Evolutionary conservation across 1,284 basidiomycete species (phyloP).

Genomic region (Sphagnurus paluster): DNA sequence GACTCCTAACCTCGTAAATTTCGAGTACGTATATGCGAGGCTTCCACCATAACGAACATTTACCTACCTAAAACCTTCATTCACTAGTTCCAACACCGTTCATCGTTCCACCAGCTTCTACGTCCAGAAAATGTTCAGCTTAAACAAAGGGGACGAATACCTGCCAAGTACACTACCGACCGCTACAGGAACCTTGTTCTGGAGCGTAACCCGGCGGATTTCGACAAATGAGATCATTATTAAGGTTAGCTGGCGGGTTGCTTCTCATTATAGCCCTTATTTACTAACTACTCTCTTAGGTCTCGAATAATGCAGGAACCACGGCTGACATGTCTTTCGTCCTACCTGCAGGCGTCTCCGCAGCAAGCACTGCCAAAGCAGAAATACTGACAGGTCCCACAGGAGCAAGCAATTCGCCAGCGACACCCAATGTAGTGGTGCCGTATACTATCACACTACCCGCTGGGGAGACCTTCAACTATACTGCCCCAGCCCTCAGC

Average conservation of each 20-base stretch:
- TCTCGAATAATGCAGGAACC: slow-evolving; percentile 47
- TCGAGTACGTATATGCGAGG: slow-evolving; percentile 59
- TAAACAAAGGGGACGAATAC: slow-evolving; percentile 58
- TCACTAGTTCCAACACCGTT: slow-evolving; percentile 47
- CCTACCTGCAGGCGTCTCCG: slow-evolving; percentile 45
- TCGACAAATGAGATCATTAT: slow-evolving; percentile 47
- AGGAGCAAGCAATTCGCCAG: slow-evolving; percentile 53
- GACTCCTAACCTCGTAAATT: slow-evolving; percentile 65
- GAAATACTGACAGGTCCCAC: slow-evolving; percentile 47
- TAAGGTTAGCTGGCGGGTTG: slow-evolving; percentile 41
- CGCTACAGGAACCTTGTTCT: slow-evolving; percentile 46
- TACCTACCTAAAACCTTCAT: slow-evolving; percentile 1
- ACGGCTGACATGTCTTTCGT: slow-evolving; percentile 45
- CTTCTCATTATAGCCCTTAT: not conserved
- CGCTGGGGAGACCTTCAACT: slow-evolving; percentile 49
- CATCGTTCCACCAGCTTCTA: slow-evolving; percentile 63
- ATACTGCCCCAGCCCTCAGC: slow-evolving; percentile 54
- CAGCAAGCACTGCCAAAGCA: slow-evolving; percentile 39
- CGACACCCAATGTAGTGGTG: slow-evolving; percentile 42
- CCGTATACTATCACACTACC: slow-evolving; percentile 44
- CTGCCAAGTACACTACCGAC: slow-evolving; percentile 59
- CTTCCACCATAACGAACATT: no score
- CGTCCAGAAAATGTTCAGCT: slow-evolving; percentile 62
- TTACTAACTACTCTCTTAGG: slow-evolving; percentile 29
- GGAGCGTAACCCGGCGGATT: slow-evolving; percentile 54